Conservation (phyloP, 2,329 filamentous ascomycete species). For the Gaeumannomyces sp. region DNA sequence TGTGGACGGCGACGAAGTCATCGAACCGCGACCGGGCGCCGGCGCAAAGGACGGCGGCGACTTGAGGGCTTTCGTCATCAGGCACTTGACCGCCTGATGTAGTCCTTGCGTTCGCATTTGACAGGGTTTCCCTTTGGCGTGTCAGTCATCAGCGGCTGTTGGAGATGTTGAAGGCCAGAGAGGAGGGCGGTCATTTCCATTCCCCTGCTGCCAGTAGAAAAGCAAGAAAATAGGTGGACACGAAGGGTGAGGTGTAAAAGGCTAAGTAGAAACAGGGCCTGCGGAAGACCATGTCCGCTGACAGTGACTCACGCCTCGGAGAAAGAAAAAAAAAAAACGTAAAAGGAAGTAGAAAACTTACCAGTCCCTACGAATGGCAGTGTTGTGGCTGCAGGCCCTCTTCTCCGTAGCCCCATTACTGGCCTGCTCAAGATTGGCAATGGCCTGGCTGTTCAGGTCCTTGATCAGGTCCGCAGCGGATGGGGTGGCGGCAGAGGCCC, state of each 20-base stretch:
- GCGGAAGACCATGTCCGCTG: no score
- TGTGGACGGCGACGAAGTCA: slow-evolving; percentile 33
- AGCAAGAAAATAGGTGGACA: background rate
- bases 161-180: background rate
- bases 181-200: background rate
- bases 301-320: background rate
- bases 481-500: background rate
- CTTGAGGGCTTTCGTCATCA: slow-evolving; percentile 20
- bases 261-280: background rate
- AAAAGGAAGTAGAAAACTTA: slow-evolving; percentile 9
- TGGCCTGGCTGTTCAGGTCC: background rate
- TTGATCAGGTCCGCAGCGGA: background rate
- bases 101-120: slow-evolving; percentile 19
- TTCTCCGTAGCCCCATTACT: slow-evolving; percentile 11
- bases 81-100: slow-evolving; percentile 22
- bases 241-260: background rate
- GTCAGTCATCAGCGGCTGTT: background rate
- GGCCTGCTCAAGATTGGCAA: background rate
- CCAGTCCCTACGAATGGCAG: slow-evolving; percentile 22
- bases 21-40: slow-evolving; percentile 23
- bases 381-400: slow-evolving; percentile 23
- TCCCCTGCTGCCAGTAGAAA: background rate
- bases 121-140: slow-evolving; percentile 20
- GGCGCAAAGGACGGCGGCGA: slow-evolving; percentile 16
- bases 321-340: background rate